Evolutionary conservation across 1,284 basidiomycete genomes (phyloP), one percentile per base, ranked within the genome.

Genomic region (Ganoderma boninense): DNA sequence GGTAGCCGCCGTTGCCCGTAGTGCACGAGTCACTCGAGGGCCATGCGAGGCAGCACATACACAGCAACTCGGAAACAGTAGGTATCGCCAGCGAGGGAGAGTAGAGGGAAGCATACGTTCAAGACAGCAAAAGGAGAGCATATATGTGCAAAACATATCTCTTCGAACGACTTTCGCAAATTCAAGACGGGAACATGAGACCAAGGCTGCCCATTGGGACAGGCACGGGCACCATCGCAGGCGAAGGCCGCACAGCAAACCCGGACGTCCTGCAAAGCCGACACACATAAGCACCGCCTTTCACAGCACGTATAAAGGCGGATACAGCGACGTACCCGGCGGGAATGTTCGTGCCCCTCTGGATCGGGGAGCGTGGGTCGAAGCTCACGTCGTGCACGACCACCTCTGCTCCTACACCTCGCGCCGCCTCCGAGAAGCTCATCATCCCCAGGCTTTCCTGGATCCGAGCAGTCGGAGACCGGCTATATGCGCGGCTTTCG

Each of bases 361-460:
- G 68, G 35, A 79, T 66, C 3, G 79, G 79, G 42, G 79, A 79
- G n/a, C 79, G 78, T 54, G 79, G 79, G 66, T 80, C 79, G 62
- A 72, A 67, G 40, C 61, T 61, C 8, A 71, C 68, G 23, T 75
- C 70, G 59, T 74, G 74, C 56, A 72, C 67, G 26, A 73, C 57
- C 14, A 54, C 49, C 38, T 69, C 64, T n/a, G 60, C 44, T 14
- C 73, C 70, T 7, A 38, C 23, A 32, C 57, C 54, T 16, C 16
- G 18, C 18, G 49, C 61, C 29, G 63, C 63, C 65, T 68, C 66
- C 64, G 43, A 38, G 64, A 65, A 71, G 26, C 42, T 66, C 65
- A 70, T 29, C 52, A 43, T n/a, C 14, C 57, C 62, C 29, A 69
- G 32, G 32, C 73, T 66, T 29, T 52, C 54, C 40, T 56, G 35